A percentile compares a stretch with the other conserved stretches of the same genome.
These are phyloP conservation scores for Inga laurina DNA, from an alignment of 306 rosid species.

Conservation along the genomic window DNA sequence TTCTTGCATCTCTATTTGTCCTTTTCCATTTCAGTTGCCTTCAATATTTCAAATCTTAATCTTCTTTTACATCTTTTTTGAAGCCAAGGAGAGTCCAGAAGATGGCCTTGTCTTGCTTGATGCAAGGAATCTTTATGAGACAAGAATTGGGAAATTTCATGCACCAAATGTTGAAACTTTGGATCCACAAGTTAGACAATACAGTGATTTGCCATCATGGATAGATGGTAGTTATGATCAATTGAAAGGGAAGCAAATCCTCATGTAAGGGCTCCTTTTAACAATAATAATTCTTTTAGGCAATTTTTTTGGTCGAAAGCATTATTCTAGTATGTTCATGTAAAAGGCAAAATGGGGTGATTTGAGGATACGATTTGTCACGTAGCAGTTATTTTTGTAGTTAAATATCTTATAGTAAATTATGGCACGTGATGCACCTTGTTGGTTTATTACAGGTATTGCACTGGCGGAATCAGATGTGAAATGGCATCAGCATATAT, in stretches of 20 bases:
- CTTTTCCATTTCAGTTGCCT: not conserved
- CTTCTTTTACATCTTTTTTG: constrained; percentile 8
- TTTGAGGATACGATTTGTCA: constrained; percentile 7
- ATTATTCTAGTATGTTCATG: not conserved
- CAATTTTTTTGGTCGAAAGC: not conserved
- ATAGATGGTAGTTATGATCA: constrained; percentile 70
- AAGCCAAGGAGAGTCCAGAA: constrained; percentile 44
- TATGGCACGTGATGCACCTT: constrained; percentile 14
- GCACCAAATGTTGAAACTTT: constrained; percentile 70
- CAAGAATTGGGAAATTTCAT: constrained; percentile 87
- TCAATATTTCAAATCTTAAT: constrained; percentile 9
- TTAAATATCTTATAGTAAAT: not conserved
- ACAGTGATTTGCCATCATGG: constrained; percentile 89
- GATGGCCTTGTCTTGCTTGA: constrained; percentile 64
- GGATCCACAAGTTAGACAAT: constrained; percentile 86
- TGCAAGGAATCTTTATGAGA: constrained; percentile 92
- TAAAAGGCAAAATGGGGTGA: not conserved
- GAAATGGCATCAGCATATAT: constrained; percentile 99
- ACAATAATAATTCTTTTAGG: not conserved
- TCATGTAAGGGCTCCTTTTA: constrained; percentile 61
- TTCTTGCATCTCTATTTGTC: not conserved
- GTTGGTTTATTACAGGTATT: constrained; percentile 66
- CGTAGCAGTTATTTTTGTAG: not conserved
- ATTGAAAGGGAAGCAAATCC: constrained; percentile 71
- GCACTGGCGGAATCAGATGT: constrained; percentile 96